phyloP scores from a whole-genome alignment of 768 basidiomycete species.

The Tricholoma sp. region DNA sequence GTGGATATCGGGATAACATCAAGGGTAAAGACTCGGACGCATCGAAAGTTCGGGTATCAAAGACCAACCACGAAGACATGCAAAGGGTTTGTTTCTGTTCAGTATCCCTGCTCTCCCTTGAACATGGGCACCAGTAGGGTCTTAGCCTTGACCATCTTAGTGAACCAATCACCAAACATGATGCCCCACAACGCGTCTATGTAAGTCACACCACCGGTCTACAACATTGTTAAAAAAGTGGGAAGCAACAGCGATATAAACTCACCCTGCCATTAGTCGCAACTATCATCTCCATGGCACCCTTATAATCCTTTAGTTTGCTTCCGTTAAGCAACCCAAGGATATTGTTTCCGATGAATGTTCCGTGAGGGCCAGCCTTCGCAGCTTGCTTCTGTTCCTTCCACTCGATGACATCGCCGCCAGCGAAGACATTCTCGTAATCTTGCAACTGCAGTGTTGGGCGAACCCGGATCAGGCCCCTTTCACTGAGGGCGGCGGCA shows the following conservation, averaged over 20 bases:
- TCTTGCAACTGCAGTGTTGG: conserved; percentile 53
- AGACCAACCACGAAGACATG: too few relatives aligned
- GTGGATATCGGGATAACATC: too few relatives aligned
- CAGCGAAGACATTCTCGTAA: conserved; percentile 56
- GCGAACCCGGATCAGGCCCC: conserved; percentile 44
- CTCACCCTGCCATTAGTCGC: conserved; percentile 55
- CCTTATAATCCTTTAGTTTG: conserved; percentile 38
- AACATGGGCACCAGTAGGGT: conserved; percentile 16
- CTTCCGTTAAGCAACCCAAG: conserved; percentile 34
- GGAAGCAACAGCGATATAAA: neutral
- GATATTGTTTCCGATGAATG: conserved; percentile 46
- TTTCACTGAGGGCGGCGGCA: conserved; percentile 28
- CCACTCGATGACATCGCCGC: conserved; percentile 63
- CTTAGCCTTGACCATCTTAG: conserved; percentile 36
- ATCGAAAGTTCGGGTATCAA: too few relatives aligned
- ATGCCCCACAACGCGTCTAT: conserved; percentile 43
- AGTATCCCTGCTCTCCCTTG: conserved; percentile 14
- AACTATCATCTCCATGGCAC: conserved; percentile 49
- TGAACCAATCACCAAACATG: conserved; percentile 40
- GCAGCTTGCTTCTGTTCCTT: conserved; percentile 54
- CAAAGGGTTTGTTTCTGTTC: neutral
- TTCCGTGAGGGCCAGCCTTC: conserved; percentile 43
- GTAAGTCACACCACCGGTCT: conserved; percentile 41
- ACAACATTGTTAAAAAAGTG: conserved; percentile 1
- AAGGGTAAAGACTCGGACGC: too few relatives aligned